A percentile compares a stretch with the other conserved stretches of the same genome.
phyloP scores from a whole-genome alignment of 108 stramenopile species.

The Cylindrotheca closterium region DNA sequence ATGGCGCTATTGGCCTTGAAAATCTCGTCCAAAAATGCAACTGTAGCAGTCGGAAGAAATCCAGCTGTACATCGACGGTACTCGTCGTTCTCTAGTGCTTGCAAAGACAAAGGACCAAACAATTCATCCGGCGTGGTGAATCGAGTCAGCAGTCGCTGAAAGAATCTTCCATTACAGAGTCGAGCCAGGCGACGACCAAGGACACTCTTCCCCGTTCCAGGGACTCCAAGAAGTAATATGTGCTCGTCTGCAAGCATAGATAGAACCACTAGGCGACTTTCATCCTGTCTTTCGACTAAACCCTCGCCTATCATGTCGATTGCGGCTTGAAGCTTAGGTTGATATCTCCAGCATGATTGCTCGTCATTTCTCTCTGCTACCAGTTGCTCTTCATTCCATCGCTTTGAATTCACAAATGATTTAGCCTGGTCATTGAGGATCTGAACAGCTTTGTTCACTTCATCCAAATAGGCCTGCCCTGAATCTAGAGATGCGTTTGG shows the following conservation, averaged over 20 bases:
- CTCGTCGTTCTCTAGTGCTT: constrained; percentile 68
- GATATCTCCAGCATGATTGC: constrained; percentile 7
- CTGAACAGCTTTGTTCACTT: neutral
- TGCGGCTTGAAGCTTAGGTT: constrained; percentile 33
- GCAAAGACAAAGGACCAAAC: constrained; percentile 61
- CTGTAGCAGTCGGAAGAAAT: constrained; percentile 58
- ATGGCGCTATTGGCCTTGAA: constrained; percentile 82
- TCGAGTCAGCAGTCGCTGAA: constrained; percentile 67
- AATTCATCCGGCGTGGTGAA: constrained; percentile 83
- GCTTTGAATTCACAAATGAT: neutral
- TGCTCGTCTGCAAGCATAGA: constrained; percentile 68
- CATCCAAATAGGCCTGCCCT: neutral
- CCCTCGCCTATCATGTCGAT: constrained; percentile 48
- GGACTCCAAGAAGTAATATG: constrained; percentile 55
- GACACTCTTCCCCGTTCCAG: constrained; percentile 53
- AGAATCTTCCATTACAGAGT: constrained; percentile 64
- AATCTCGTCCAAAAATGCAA: constrained; percentile 72
- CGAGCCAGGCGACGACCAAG: constrained; percentile 58
- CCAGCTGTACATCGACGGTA: constrained; percentile 66
- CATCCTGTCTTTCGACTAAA: constrained; percentile 67
- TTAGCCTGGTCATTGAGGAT: constrained; percentile 8
- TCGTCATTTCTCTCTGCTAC: constrained; percentile 4
- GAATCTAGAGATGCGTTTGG: neutral
- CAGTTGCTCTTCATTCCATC: constrained; percentile 13
- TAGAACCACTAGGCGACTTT: constrained; percentile 63